A percentile compares a stretch with the other conserved stretches of the same genome.
These are phyloP conservation scores for Scolecobasidium constrictum DNA, from an alignment of 2,329 filamentous ascomycete species.

Conservation along the genomic window DNA sequence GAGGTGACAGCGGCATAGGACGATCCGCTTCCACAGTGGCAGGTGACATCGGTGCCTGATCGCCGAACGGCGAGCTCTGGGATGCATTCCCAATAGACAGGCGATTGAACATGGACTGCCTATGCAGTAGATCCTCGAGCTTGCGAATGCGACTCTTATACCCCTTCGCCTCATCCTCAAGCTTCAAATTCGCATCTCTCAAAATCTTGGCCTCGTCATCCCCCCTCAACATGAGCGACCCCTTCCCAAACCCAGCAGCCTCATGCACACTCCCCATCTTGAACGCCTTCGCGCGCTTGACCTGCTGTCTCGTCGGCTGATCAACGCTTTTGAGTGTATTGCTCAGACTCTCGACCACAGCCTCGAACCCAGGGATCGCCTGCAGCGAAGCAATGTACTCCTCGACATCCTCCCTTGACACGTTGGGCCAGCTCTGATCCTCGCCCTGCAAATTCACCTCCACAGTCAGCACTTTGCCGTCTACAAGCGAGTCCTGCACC, in stretches of 20 bases:
- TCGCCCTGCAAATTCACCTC: constrained; percentile 78
- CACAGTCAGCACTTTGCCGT: constrained; percentile 61
- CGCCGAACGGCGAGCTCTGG: constrained; percentile 3
- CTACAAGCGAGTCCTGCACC: constrained; percentile 47
- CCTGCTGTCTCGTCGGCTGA: constrained; percentile 74
- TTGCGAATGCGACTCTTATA: constrained; percentile 89
- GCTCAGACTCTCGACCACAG: constrained; percentile 58
- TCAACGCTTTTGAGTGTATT: constrained; percentile 71
- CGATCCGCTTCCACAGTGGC: constrained; percentile 6
- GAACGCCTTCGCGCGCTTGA: constrained; percentile 81
- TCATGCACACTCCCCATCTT: constrained; percentile 95
- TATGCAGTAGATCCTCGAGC: constrained; percentile 83
- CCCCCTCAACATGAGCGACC: constrained; percentile 74
- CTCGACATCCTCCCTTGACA: constrained; percentile 65
- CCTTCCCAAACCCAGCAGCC: constrained; percentile 75
- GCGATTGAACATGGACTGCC: constrained; percentile 53
- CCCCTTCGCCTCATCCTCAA: constrained; percentile 56
- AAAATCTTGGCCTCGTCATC: constrained; percentile 62
- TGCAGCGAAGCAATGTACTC: constrained; percentile 60
- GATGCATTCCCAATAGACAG: constrained; percentile 18
- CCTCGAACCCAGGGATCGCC: constrained; percentile 52
- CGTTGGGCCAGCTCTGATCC: constrained; percentile 68
- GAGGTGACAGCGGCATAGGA: constrained; percentile 9
- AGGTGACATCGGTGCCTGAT: constrained; percentile 3
- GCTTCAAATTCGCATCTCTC: constrained; percentile 44